phyloP scores from a whole-genome alignment of 2,329 filamentous ascomycete species.

The Fusarium miscanthi region DNA sequence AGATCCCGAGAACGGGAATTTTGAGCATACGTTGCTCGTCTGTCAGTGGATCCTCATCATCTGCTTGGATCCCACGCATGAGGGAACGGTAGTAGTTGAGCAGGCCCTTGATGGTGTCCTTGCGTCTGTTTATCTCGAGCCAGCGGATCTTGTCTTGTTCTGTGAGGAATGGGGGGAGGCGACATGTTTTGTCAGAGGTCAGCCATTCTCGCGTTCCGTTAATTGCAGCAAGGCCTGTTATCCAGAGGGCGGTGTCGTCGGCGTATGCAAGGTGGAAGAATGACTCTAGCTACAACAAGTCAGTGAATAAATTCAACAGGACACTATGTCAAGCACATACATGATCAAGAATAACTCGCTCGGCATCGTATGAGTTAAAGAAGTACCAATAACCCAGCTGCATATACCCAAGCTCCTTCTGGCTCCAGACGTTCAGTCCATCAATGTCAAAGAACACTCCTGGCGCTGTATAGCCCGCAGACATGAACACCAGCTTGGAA shows the following conservation, averaged over 20 bases:
- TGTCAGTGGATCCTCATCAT: slow-evolving; percentile 27
- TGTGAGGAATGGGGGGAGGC: slow-evolving; percentile 14
- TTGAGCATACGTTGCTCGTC: slow-evolving; percentile 28
- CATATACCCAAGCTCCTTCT: slow-evolving; percentile 23
- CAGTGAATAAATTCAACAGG: rapidly evolving
- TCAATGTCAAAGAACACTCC: slow-evolving; percentile 28
- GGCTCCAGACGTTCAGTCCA: slow-evolving; percentile 12
- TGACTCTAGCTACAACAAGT: slow-evolving; percentile 27
- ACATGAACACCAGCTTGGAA: slow-evolving; percentile 17
- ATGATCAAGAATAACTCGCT: slow-evolving; percentile 3
- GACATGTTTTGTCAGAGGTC: background rate
- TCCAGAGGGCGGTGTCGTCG: slow-evolving; percentile 9
- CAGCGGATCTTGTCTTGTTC: slow-evolving; percentile 23
- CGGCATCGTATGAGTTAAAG: slow-evolving; percentile 33
- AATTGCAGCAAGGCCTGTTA: slow-evolving; percentile 13
- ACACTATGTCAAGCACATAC: background rate
- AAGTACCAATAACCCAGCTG: slow-evolving; percentile 38
- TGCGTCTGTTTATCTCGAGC: slow-evolving; percentile 3
- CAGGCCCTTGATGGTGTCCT: slow-evolving; percentile 15
- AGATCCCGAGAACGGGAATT: slow-evolving; percentile 31
- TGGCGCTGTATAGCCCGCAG: slow-evolving; percentile 11
- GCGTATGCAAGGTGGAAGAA: slow-evolving; percentile 33
- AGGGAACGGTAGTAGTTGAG: slow-evolving; percentile 37
- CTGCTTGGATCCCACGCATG: slow-evolving; percentile 26
- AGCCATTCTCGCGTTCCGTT: slow-evolving; percentile 29